Conservation (phyloP, 176 grass and related monocot species). For the Oropetium thomaeum region DNA sequence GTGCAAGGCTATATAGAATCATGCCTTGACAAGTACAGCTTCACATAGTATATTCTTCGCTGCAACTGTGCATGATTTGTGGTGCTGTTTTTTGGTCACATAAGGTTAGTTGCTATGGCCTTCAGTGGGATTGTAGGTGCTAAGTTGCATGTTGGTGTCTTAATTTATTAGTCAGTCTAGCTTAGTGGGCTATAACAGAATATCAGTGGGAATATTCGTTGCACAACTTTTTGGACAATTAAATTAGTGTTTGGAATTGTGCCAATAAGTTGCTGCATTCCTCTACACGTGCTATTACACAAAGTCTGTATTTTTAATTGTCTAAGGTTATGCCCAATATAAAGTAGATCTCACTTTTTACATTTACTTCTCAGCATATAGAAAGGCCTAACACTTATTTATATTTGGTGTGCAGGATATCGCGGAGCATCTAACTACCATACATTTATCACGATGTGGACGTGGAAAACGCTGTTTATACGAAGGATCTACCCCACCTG, state of each 20-base stretch:
- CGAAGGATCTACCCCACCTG: conserved; percentile 78
- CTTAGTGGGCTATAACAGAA: conserved; percentile 7
- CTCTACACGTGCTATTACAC: too few relatives aligned
- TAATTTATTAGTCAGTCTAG: not conserved
- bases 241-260: not conserved
- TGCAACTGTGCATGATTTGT: not conserved
- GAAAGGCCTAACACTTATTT: not conserved
- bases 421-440: conserved; percentile 84
- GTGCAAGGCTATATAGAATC: not conserved
- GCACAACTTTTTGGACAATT: not conserved
- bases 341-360: not conserved
- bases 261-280: not conserved
- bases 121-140: not conserved
- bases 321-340: not conserved
- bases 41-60: not conserved
- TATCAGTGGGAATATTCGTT: not conserved
- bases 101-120: not conserved
- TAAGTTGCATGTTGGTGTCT: not conserved
- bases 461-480: conserved; percentile 91
- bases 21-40: not conserved
- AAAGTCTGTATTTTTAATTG: not conserved
- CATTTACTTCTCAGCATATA: not conserved
- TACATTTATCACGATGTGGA: conserved; percentile 79
- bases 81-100: conserved; percentile 7
- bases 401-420: conserved; percentile 68